Percentiles rank a stretch among this genome's conserved stretches.
Evolutionary conservation across 768 basidiomycete species (phyloP).

Genomic region (Leccinellum luteum): DNA sequence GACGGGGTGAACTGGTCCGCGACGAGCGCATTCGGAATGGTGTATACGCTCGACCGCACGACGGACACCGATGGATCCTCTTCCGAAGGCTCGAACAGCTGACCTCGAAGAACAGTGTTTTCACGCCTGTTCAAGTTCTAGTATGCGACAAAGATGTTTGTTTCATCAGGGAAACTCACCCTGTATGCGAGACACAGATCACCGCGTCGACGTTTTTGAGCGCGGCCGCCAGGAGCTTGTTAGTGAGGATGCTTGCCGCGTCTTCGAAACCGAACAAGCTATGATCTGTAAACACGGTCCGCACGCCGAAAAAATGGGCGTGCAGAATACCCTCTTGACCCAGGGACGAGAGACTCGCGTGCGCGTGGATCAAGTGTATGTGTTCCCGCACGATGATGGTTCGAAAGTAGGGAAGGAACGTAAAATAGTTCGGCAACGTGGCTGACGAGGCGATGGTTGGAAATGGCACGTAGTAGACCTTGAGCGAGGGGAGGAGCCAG

Average conservation of each 20-base stretch:
- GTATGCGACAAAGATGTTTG: neutral
- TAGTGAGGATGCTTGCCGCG: constrained; percentile 94
- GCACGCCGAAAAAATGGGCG: constrained; percentile 79
- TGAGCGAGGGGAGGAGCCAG: constrained; percentile 82
- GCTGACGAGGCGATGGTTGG: constrained; percentile 87
- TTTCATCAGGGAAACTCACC: constrained; percentile 47
- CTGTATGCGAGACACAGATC: constrained; percentile 95
- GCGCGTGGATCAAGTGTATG: constrained; percentile 86
- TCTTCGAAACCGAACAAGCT: constrained; percentile 96
- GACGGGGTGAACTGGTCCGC: constrained; percentile 82
- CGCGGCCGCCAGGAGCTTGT: constrained; percentile 87
- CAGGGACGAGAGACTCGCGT: constrained; percentile 85
- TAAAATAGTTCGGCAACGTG: constrained; percentile 92
- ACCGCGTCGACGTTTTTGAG: constrained; percentile 90
- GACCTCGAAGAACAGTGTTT: constrained; percentile 89
- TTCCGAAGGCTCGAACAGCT: constrained; percentile 57
- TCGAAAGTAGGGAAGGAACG: constrained; percentile 88
- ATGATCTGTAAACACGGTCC: constrained; percentile 96
- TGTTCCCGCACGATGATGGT: constrained; percentile 85
- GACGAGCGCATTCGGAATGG: constrained; percentile 91
- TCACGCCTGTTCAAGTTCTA: constrained; percentile 78
- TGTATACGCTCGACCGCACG: constrained; percentile 67
- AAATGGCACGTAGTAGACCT: constrained; percentile 94
- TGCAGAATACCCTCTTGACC: constrained; percentile 93
- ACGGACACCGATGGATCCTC: constrained; percentile 42